A percentile compares a stretch with the other conserved stretches of the same genome.
Evolutionary conservation across 2,329 filamentous ascomycete species (phyloP).

Genomic region (Colletotrichum lini): DNA sequence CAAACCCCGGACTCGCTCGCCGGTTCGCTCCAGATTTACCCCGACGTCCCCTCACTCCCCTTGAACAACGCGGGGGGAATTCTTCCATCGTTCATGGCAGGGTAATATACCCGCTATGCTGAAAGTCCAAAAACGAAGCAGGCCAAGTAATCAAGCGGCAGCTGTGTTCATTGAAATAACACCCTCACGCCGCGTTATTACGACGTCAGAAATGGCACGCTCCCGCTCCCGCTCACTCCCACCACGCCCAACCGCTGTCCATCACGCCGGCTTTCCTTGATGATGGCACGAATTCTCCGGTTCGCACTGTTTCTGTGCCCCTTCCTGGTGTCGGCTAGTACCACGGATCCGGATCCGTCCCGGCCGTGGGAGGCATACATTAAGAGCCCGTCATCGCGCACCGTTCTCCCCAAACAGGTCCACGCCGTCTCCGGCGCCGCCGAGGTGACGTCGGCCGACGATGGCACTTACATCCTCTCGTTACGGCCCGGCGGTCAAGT

Average conservation of each 20-base stretch:
- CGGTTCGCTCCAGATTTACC: constrained; percentile 38
- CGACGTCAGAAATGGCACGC: constrained; percentile 1
- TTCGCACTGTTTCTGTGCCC: constrained; percentile 2
- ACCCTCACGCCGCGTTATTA: background rate
- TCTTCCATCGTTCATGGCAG: constrained; percentile 7
- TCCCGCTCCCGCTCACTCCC: background rate
- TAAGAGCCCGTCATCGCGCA: constrained; percentile 31
- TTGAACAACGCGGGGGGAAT: constrained; percentile 32
- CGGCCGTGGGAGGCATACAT: constrained; percentile 37
- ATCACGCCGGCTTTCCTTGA: background rate
- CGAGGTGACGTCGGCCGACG: constrained; percentile 13
- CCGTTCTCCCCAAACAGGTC: constrained; percentile 29
- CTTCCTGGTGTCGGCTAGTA: background rate
- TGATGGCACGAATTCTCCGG: constrained; percentile 24
- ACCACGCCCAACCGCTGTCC: too few species aligned
- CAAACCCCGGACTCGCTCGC: constrained; percentile 12
- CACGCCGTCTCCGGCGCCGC: constrained; percentile 34
- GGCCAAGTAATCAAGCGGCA: background rate
- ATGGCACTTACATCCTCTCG: constrained; percentile 23
- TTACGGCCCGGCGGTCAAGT: constrained; percentile 31
- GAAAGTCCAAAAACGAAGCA: background rate
- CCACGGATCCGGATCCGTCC: constrained; percentile 10
- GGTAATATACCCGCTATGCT: background rate
- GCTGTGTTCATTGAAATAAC: constrained; percentile 15
- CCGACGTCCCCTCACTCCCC: constrained; percentile 31